Percentiles rank a stretch among this genome's conserved stretches.
phyloP scores from a whole-genome alignment of 495 filamentous ascomycete species.

The Tuber brumale region DNA sequence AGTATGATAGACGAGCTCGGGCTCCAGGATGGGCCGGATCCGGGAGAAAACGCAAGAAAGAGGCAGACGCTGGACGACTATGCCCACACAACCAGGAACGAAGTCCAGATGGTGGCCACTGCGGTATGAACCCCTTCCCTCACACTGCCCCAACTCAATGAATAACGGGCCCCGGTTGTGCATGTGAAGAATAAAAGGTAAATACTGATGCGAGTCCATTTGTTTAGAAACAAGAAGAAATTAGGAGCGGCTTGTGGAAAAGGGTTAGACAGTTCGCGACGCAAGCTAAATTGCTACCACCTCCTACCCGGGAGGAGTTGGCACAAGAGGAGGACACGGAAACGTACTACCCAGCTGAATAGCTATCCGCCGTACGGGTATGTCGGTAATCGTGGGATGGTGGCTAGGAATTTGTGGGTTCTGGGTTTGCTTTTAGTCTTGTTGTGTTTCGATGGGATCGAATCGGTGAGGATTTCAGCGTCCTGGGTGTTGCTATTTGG shows the following conservation, averaged over 20 bases:
- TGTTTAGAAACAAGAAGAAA: not conserved
- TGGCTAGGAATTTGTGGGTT: not conserved
- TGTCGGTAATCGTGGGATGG: not conserved
- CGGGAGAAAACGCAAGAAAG: not conserved
- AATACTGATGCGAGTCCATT: not conserved
- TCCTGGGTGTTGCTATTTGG: not conserved
- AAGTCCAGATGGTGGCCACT: not conserved
- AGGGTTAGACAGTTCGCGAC: not conserved
- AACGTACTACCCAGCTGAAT: not conserved
- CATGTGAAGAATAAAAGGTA: not conserved
- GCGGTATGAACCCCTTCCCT: not conserved
- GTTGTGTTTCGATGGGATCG: not conserved
- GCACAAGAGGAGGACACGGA: not conserved
- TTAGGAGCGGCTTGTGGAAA: not conserved
- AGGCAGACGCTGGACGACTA: not conserved
- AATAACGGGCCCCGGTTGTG: not conserved
- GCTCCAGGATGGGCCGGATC: not conserved
- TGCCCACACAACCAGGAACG: not conserved
- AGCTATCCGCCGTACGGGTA: not conserved
- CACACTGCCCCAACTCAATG: not conserved
- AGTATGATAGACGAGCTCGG: constrained; percentile 7
- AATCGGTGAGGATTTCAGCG: not conserved
- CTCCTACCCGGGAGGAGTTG: not conserved
- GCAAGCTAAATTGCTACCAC: not conserved
- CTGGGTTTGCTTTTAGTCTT: not conserved